Evolutionary conservation across 768 basidiomycete genomes (phyloP).

Genomic region (Thelephora aurantiotincta): DNA sequence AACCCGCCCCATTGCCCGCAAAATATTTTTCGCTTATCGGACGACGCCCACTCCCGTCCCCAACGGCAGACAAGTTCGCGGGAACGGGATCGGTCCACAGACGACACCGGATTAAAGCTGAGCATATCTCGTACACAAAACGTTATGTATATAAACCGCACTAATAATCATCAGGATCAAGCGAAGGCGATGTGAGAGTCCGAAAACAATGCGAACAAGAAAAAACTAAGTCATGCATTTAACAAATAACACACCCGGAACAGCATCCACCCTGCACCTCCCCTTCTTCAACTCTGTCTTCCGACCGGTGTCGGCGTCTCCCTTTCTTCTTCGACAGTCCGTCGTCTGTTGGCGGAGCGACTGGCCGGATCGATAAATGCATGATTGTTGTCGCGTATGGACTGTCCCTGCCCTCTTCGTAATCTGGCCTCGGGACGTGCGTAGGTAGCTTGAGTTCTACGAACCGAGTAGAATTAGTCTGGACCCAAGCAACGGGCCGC

Average conservation of each 20-base stretch:
- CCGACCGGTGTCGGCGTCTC: conserved; percentile 13
- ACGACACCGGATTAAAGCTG: neutral
- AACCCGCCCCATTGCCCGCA: neutral
- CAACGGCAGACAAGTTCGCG: neutral
- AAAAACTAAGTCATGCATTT: neutral
- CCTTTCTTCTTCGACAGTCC: conserved; percentile 43
- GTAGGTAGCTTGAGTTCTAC: conserved; percentile 19
- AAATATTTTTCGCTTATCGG: neutral
- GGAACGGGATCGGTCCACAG: neutral
- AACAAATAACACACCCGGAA: conserved; percentile 26
- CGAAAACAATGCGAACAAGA: neutral
- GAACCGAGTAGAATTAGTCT: neutral
- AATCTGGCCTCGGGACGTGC: conserved; percentile 8
- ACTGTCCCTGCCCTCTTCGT: conserved; percentile 12
- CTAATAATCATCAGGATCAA: neutral
- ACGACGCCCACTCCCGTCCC: neutral
- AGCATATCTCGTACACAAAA: conserved; percentile 1
- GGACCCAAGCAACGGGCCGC: conserved; percentile 2
- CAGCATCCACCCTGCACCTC: conserved; percentile 20
- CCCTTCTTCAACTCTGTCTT: conserved; percentile 10
- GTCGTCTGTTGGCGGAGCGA: conserved; percentile 34
- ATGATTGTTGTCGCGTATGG: conserved; percentile 42
- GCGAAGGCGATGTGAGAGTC: neutral
- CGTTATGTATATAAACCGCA: conserved; percentile 1
- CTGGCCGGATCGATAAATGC: conserved; percentile 59